phyloP scores from a whole-genome alignment of 2,329 filamentous ascomycete species.

The Trichoderma gracile region DNA sequence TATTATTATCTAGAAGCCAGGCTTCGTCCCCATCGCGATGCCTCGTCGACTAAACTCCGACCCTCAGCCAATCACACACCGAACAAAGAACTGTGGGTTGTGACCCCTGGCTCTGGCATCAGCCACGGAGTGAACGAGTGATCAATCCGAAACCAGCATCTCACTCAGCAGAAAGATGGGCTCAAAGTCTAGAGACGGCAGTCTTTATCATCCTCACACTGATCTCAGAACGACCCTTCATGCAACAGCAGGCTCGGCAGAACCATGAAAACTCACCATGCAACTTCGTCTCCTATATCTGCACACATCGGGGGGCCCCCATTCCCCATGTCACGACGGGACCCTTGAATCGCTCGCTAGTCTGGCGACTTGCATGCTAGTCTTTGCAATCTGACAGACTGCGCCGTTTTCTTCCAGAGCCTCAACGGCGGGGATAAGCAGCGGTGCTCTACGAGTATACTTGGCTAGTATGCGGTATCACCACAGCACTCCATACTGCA shows the following conservation, averaged over 20 bases:
- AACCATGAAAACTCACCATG: background rate
- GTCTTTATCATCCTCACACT: background rate
- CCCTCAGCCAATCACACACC: conserved; percentile 6
- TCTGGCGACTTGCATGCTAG: background rate
- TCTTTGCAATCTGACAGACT: background rate
- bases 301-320: background rate
- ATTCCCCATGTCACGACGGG: background rate
- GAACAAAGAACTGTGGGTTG: background rate
- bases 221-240: no score
- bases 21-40: background rate
- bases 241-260: no score
- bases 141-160: conserved; percentile 2
- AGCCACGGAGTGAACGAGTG: conserved; percentile 1
- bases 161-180: background rate
- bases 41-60: background rate
- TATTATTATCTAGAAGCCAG: no score
- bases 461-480: background rate
- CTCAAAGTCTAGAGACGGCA: no score
- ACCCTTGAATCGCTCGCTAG: background rate
- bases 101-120: background rate
- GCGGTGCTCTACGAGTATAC: no score
- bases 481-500: no score
- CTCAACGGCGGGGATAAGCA: background rate
- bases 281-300: background rate
- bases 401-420: background rate